Conservation (phyloP, 2,329 filamentous ascomycete genomes). For the Daldinia sp. region DNA sequence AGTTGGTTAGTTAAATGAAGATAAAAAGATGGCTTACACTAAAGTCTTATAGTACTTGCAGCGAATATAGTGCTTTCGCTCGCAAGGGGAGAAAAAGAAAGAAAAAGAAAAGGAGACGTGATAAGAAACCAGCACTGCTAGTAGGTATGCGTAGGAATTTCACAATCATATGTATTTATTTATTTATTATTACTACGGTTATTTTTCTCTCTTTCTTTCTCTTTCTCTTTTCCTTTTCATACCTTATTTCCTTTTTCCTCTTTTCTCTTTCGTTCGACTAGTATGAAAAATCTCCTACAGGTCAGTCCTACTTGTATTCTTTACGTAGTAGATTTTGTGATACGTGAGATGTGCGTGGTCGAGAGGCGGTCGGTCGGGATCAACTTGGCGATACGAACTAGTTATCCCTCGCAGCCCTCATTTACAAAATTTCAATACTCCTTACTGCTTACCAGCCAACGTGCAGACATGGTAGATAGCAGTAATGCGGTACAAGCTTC, state of each 20-base stretch:
- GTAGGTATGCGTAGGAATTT: slow-evolving; percentile 8
- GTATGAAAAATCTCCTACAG: slow-evolving; percentile 4
- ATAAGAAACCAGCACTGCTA: slow-evolving; percentile 9
- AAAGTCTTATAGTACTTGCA: not conserved
- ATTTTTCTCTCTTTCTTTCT: slow-evolving; percentile 2
- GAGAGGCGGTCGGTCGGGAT: slow-evolving; percentile 12
- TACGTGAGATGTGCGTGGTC: slow-evolving; percentile 20
- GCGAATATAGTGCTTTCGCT: not conserved
- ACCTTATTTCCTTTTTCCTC: not conserved
- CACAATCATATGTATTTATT: slow-evolving; percentile 19
- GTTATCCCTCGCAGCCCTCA: slow-evolving; percentile 17
- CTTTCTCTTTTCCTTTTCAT: too few relatives aligned
- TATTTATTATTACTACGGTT: slow-evolving; percentile 8
- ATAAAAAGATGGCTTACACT: not conserved
- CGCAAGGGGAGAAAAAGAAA: slow-evolving; percentile 2
- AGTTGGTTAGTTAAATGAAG: not conserved
- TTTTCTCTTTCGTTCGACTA: slow-evolving; percentile 14
- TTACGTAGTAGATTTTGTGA: not conserved
- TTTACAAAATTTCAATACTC: slow-evolving; percentile 17
- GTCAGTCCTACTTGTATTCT: slow-evolving; percentile 13
- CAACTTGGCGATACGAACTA: slow-evolving; percentile 15
- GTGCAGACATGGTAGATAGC: slow-evolving; percentile 1
- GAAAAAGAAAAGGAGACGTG: slow-evolving; percentile 6
- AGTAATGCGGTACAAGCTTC: slow-evolving; percentile 13
- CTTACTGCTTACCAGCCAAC: slow-evolving; percentile 5